These are phyloP conservation scores for Coriolopsis trogii DNA, from an alignment of 1,284 basidiomycete genomes.

Conservation along the genomic window DNA sequence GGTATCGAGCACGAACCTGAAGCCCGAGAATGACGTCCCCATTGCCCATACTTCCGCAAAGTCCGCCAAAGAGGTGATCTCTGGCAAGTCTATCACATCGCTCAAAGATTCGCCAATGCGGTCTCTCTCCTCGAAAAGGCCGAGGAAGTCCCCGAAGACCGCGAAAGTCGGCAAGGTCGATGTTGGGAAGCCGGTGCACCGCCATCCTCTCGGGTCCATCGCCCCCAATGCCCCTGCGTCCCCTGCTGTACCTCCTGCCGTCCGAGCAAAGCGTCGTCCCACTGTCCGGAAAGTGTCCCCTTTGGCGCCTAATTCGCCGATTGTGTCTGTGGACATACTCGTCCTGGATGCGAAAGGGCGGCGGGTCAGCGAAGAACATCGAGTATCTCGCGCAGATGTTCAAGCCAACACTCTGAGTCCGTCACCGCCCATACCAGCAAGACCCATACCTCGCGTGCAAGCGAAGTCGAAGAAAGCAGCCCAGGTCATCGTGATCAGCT, in stretches of 20 bases:
- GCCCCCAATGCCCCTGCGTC: conserved; percentile 46
- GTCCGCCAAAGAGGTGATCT: conserved; percentile 4
- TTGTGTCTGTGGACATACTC: conserved; percentile 67
- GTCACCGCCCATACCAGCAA: conserved; percentile 4
- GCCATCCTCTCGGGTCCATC: conserved; percentile 46
- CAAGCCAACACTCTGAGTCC: conserved; percentile 29
- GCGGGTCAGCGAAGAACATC: conserved; percentile 54
- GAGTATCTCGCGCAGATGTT: conserved; percentile 35
- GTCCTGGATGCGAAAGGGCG: conserved; percentile 61
- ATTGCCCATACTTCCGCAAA: neutral
- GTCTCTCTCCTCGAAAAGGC: conserved; percentile 15
- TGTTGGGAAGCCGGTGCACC: conserved; percentile 39
- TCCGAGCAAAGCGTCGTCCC: conserved; percentile 33
- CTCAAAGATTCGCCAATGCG: conserved; percentile 9
- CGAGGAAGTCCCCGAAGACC: conserved; percentile 25
- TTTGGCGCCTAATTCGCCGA: conserved; percentile 41
- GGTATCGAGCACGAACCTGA: neutral
- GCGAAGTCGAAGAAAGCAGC: neutral
- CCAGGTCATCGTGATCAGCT: conserved; percentile 10
- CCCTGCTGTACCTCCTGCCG: conserved; percentile 34
- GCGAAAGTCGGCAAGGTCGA: conserved; percentile 17
- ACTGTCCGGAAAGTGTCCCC: conserved; percentile 35
- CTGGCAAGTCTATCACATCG: conserved; percentile 10
- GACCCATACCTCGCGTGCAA: neutral
- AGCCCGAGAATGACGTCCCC: conserved; percentile 7